Evolutionary conservation across 108 stramenopile species (phyloP), one percentile per base, ranked within the genome.

Genomic region (Cyclostephanos tholiformis): DNA sequence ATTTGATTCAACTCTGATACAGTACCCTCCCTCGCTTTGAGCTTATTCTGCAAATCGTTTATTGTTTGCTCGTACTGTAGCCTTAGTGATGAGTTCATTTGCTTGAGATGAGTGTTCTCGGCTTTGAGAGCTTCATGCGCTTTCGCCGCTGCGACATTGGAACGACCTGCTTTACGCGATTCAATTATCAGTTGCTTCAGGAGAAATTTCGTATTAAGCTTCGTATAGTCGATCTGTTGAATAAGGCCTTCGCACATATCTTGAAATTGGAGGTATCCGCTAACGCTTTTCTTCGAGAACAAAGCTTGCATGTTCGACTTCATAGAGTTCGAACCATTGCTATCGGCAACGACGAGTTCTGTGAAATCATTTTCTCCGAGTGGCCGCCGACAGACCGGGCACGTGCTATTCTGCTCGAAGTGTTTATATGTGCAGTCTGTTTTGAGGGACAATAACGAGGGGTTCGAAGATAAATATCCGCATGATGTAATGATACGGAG

Each of bases 381-480:
- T 6, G 76, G 74, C 53, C 69, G 74, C 2, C 83, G 71, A 58
- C 91, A 92, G 12, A 64, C 62, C 19, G 91, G 91, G 59, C 91
- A 92, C 39, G 76, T 72, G 19, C 82, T 78, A 59, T 74, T 89
- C 9, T 75, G 56, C 63, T 85, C 82, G 67, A 92, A 92, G 63
- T 92, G 91, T 29, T 75, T 76, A 67, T 92, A 90, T 3, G 91
- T 92, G 62, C 91, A 92, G 56, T 90, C 91, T 90, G 19, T 46
- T 32, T 30, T 46, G 39, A 69, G 4, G 30, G 43, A 72, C 14
- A 11, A 22, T n/a, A 7, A 52, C 49, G 12, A 68, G 50, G 44
- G 14, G 44, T 51, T 30, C 26, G 25, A 7, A 48, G 8, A 26
- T 68, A 7, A 25, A 16, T 9, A 46, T 46, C 3, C 13, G 23